A percentile compares a stretch with the other conserved stretches of the same genome.
Conservation (phyloP, 768 basidiomycete species). For the Pleurotus cornucopiae region DNA sequence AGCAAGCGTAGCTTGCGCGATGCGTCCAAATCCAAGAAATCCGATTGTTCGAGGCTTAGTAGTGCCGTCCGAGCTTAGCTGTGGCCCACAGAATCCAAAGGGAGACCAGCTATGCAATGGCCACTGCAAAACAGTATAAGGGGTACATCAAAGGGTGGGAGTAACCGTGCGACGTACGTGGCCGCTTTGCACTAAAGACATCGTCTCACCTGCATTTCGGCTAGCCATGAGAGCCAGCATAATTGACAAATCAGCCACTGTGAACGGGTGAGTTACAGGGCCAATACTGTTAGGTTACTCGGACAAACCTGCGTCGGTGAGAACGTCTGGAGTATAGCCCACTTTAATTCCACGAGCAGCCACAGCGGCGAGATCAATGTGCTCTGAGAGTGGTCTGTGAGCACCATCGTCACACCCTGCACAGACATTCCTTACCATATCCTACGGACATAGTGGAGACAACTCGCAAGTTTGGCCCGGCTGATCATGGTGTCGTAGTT, state of each 20-base stretch:
- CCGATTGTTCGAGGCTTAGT: constrained; percentile 57
- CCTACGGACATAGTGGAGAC: constrained; percentile 87
- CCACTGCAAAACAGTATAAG: constrained; percentile 52
- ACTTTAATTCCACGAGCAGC: constrained; percentile 61
- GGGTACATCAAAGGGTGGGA: background rate
- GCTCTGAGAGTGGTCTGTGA: constrained; percentile 48
- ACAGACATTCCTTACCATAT: constrained; percentile 48
- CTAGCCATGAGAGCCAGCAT: constrained; percentile 95
- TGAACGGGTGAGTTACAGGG: background rate
- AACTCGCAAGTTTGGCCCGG: constrained; percentile 72
- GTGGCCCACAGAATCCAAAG: constrained; percentile 80
- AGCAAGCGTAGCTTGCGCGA: constrained; percentile 77
- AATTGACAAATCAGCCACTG: constrained; percentile 86
- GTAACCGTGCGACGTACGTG: constrained; percentile 38
- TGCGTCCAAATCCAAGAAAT: constrained; percentile 94
- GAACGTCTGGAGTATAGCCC: constrained; percentile 91
- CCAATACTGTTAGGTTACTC: too few species aligned
- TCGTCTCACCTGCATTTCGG: constrained; percentile 68
- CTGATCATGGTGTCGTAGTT: constrained; percentile 28
- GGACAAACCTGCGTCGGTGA: constrained; percentile 79
- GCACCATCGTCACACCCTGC: background rate
- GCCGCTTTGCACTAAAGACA: constrained; percentile 63
- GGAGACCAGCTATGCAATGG: constrained; percentile 75
- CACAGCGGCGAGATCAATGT: constrained; percentile 62
- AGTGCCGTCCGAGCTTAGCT: constrained; percentile 43